Percentiles rank a stretch among this genome's conserved stretches.
phyloP scores from a whole-genome alignment of 257 asterid genomes.

The Lycium barbarum region DNA sequence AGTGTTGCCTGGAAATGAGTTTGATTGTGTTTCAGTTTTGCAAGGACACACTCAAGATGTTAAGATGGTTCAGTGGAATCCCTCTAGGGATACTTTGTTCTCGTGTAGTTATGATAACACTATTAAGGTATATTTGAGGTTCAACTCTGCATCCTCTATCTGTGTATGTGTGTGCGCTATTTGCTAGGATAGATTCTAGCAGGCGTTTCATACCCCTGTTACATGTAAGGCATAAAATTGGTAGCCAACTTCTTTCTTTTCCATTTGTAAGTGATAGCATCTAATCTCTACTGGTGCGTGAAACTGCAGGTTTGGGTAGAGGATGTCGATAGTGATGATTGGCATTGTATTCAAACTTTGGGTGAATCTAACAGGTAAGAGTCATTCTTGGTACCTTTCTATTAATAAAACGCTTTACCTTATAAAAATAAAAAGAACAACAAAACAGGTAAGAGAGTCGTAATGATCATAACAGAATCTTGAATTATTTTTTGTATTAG shows the following conservation, averaged over 20 bases:
- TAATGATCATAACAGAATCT: background rate
- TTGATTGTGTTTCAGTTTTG: constrained; percentile 69
- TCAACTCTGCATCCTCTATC: background rate
- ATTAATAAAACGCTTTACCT: no score
- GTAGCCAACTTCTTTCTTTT: background rate
- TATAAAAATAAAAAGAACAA: no score
- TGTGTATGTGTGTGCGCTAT: background rate
- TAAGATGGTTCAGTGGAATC: constrained; percentile 92
- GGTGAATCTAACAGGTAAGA: constrained; percentile 65
- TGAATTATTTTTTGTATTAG: background rate
- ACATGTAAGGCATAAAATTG: background rate
- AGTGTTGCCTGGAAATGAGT: constrained; percentile 73
- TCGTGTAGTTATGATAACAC: constrained; percentile 89
- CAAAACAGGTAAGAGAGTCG: no score
- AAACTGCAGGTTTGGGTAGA: constrained; percentile 78
- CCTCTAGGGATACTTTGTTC: constrained; percentile 67
- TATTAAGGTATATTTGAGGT: constrained; percentile 59
- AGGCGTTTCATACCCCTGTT: background rate
- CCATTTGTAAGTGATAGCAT: background rate
- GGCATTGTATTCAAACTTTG: constrained; percentile 84
- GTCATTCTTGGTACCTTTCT: background rate
- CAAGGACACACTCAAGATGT: constrained; percentile 91
- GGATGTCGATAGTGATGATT: constrained; percentile 69
- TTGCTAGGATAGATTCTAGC: background rate
- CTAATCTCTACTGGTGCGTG: background rate